Evolutionary conservation across 2,329 filamentous ascomycete genomes (phyloP), one percentile per base, ranked within the genome.

Genomic region (Ceratocystis diversiconidia): DNA sequence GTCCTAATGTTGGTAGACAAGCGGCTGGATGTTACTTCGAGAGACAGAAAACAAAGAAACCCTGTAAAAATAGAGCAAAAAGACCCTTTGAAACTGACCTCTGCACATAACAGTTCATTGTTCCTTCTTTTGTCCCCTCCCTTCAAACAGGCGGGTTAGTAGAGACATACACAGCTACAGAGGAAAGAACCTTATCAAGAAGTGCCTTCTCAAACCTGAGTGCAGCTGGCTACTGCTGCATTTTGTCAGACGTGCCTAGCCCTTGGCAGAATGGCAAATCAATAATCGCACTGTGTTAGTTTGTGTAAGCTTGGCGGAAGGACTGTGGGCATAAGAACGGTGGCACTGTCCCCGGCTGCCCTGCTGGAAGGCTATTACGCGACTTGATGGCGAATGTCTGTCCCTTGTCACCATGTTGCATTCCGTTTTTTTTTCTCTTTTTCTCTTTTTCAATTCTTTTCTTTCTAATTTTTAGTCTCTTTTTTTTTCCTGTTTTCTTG

Each of bases 301-400:
- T 15, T 36, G 55, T 36, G 55, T 10, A 10, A 17, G 15, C 17
- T 5, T 8, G 3, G 7, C 12, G 12, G 17, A 17, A 36, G 8
- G 12, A 1, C 55, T 17, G 55, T 59, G 25, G 1, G 55, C 55
- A 36, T 12, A 8, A 30, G 52, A 10, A 25, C 15, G 32, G 55
- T 19, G 28, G 30, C 55, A 59, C 55, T 59, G 55, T 59, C 12
- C 52, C 8, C 2, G 19, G 28, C 17, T 41, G 32, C 25, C 6
- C 48, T 52, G 15, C 55, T 17, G 55, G 17, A 6, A 19, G 55
- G 25, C 3, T n/a, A 19, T 36, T 59, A 59, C 55, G 25, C 55
- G 55, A 59, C n/a, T n/a, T 59, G 36, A 52, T 36, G 55, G 55
- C 55, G 17, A 32, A 59, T 59, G 55, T 28, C 22, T 59, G 55